Evolutionary conservation across 139 green algal genomes (phyloP).

Genomic region (Nannochloris sp.): DNA sequence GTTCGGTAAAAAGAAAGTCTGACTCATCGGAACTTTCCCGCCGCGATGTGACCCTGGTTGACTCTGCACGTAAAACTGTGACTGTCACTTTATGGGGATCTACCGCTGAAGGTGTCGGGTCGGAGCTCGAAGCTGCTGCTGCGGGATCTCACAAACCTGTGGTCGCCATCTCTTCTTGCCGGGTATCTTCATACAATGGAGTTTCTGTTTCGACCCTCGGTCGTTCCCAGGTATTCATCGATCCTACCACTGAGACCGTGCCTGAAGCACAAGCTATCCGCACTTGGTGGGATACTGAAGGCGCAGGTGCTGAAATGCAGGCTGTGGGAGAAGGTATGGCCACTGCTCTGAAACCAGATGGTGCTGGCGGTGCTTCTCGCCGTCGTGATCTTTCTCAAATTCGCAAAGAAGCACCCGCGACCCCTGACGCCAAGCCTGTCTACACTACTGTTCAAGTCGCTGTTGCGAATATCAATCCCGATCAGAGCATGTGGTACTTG

Average conservation of each 20-base stretch:
- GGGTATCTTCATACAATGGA: constrained; percentile 62
- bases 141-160: constrained; percentile 10
- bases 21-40: constrained; percentile 64
- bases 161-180: constrained; percentile 37
- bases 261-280: constrained; percentile 35
- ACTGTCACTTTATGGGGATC: constrained; percentile 68
- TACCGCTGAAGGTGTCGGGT: constrained; percentile 19
- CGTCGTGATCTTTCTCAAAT: neutral
- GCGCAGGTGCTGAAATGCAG: constrained; percentile 21
- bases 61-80: constrained; percentile 64
- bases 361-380: too few relatives aligned
- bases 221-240: constrained; percentile 35
- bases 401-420: neutral
- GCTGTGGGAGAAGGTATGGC: constrained; percentile 52
- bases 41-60: constrained; percentile 63
- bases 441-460: constrained; percentile 17
- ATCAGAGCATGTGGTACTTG: constrained; percentile 74
- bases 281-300: constrained; percentile 51
- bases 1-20: constrained; percentile 73
- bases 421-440: constrained; percentile 2
- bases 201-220: constrained; percentile 52
- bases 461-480: constrained; percentile 46
- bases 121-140: constrained; percentile 39
- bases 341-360: neutral
- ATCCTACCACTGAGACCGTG: constrained; percentile 44